Evolutionary conservation across 768 basidiomycete genomes (phyloP).

Genomic region (Cyclocybe cylindracea): DNA sequence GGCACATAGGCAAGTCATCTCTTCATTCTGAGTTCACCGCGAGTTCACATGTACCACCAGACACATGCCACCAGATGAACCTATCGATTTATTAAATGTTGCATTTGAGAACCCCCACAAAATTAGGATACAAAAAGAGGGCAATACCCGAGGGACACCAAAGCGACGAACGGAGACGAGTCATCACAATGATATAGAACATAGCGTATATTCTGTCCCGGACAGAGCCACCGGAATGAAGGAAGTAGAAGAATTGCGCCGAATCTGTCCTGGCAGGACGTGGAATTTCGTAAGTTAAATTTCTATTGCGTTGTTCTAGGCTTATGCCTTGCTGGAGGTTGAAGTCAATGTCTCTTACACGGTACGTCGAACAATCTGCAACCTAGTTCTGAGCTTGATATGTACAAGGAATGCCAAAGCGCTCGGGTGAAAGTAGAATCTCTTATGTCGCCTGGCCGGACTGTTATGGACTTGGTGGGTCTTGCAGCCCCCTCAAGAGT

Average conservation of each 20-base stretch:
- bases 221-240: constrained; percentile 82
- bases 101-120: constrained; percentile 96
- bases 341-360: constrained; percentile 84
- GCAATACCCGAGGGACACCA: constrained; percentile 41
- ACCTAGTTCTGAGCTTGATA: background rate
- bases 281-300: constrained; percentile 84
- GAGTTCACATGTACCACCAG: constrained; percentile 35
- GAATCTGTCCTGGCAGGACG: constrained; percentile 70
- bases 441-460: constrained; percentile 76
- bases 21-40: background rate
- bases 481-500: background rate
- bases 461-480: constrained; percentile 89
- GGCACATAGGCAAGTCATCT: constrained; percentile 61
- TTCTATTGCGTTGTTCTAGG: constrained; percentile 2
- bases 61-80: constrained; percentile 71
- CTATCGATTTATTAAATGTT: constrained; percentile 91
- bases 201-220: constrained; percentile 83
- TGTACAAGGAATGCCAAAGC: constrained; percentile 62
- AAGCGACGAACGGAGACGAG: constrained; percentile 13
- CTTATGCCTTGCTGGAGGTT: constrained; percentile 46
- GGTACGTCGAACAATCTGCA: constrained; percentile 35
- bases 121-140: constrained; percentile 46
- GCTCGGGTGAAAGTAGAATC: constrained; percentile 59
- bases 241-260: constrained; percentile 75
- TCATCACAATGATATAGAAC: constrained; percentile 73